These are phyloP conservation scores for Phanerodontia chrysosporium DNA, from an alignment of 768 basidiomycete genomes.

Conservation along the genomic window DNA sequence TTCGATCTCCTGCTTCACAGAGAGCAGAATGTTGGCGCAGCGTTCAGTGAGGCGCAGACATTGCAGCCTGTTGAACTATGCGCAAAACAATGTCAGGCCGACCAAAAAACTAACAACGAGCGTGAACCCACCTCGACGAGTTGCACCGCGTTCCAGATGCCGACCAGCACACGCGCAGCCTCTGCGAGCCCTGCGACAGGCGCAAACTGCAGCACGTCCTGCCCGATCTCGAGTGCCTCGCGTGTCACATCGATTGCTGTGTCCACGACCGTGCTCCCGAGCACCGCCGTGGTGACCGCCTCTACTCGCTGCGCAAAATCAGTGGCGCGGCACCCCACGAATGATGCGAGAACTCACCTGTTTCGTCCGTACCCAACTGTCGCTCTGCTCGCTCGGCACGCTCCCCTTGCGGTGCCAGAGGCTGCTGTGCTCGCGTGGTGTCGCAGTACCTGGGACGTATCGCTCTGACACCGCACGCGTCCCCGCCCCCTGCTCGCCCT, in stretches of 20 bases:
- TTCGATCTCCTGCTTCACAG: conserved; percentile 56
- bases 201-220: conserved; percentile 42
- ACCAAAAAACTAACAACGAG: background rate
- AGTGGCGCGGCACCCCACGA: too few species aligned
- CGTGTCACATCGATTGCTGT: conserved; percentile 38
- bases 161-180: conserved; percentile 48
- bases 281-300: background rate
- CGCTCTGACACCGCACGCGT: background rate
- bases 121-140: conserved; percentile 49
- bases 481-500: background rate
- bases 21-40: conserved; percentile 62
- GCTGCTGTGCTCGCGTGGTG: background rate
- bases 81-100: too few species aligned
- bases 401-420: background rate
- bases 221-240: conserved; percentile 38
- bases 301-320: background rate
- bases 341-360: conserved; percentile 14
- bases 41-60: conserved; percentile 71
- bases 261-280: conserved; percentile 33
- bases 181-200: conserved; percentile 54
- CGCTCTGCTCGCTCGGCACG: conserved; percentile 25
- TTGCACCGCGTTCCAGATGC: conserved; percentile 63
- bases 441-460: background rate
- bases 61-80: conserved; percentile 60
- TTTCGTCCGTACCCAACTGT: conserved; percentile 25